Base-by-base conservation (phyloP, 129 eudicot species). In the Saussurea involucrata region DNA sequence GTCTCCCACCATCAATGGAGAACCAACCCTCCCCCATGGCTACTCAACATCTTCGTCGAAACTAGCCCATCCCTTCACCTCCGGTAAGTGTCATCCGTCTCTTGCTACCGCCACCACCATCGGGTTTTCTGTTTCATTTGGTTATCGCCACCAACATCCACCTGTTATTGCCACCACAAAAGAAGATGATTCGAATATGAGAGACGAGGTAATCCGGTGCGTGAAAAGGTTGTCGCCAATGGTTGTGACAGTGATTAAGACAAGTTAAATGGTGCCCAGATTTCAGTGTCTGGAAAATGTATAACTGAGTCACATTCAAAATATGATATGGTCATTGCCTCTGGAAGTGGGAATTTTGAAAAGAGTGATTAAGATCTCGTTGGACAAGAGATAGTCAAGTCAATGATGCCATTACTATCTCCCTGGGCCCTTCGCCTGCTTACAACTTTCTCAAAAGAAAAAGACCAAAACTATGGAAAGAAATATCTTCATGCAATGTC, bases 401-500 rank as follows among this genome's bases (percentile, higher is more conserved):
- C 98, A 83, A 95, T 95, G 98, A 87, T 95, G 89, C 70, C 87
- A 21, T 32, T 91, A 67, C 81, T 95, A 68, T 97, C 91, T 77
- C 98, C 98, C 25, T 86, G 83, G 71, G 93, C 40, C 72, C 91
- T 81, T 97, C 98, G n/a, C 73, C 80, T 95, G 63, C 87, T 95
- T 10, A 89, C 80, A 73, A 89, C 90, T 55, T 88, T 85, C 76
- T 76, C 91, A 69, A 87, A 91, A 76, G 87, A 89, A 87, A 89
- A 91, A 82, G 86, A 66, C 61, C 4, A 6, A 33, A 86, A 82
- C 33, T 76, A 63, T 44, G 70, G 80, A 70, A 27, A 78, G 64
- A 66, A 28, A 63, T 31, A 76, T 81, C 63, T 69, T 17, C 28
- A 57, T 49, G 68, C 18, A 46, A 63, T 42, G 71, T 72, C 75